These are phyloP conservation scores for Agrostemma githago DNA, from an alignment of 148 eudicot genomes.

Conservation along the genomic window DNA sequence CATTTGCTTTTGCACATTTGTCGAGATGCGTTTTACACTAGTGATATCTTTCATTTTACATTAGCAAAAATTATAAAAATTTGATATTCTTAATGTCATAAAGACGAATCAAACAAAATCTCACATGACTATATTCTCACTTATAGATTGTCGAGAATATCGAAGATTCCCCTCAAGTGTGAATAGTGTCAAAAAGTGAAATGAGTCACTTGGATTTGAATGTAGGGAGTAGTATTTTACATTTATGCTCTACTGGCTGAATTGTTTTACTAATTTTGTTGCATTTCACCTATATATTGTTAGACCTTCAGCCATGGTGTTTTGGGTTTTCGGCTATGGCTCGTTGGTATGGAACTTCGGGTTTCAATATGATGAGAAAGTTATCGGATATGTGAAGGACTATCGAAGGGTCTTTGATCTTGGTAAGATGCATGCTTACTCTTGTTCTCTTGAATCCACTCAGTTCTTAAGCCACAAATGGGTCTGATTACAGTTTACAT, in stretches of 20 bases:
- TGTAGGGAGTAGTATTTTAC: not conserved
- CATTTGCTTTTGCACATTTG: too few species aligned
- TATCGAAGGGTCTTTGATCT: slow-evolving; percentile 83
- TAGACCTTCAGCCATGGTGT: slow-evolving; percentile 54
- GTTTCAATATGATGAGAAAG: slow-evolving; percentile 80
- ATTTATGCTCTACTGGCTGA: not conserved
- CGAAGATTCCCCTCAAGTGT: too few species aligned
- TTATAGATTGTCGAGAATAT: too few species aligned
- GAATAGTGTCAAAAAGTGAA: too few species aligned
- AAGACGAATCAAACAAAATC: too few species aligned
- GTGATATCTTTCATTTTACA: too few species aligned
- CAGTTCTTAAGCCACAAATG: not conserved
- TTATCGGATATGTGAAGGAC: slow-evolving; percentile 80
- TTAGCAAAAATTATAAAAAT: too few species aligned
- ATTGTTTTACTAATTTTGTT: slow-evolving; percentile 3
- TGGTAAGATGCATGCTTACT: slow-evolving; percentile 40
- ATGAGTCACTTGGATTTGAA: too few species aligned
- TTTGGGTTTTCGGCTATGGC: slow-evolving; percentile 97
- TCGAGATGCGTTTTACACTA: too few species aligned
- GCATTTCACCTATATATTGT: not conserved
- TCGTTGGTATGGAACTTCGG: slow-evolving; percentile 98
- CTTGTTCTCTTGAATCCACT: not conserved
- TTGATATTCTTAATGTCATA: too few species aligned
- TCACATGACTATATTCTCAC: too few species aligned
- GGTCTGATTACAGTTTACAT: slow-evolving; percentile 12